Evolutionary conservation across 1,284 basidiomycete genomes (phyloP), one percentile per base, ranked within the genome.

Genomic region (Malassezia globosa): DNA sequence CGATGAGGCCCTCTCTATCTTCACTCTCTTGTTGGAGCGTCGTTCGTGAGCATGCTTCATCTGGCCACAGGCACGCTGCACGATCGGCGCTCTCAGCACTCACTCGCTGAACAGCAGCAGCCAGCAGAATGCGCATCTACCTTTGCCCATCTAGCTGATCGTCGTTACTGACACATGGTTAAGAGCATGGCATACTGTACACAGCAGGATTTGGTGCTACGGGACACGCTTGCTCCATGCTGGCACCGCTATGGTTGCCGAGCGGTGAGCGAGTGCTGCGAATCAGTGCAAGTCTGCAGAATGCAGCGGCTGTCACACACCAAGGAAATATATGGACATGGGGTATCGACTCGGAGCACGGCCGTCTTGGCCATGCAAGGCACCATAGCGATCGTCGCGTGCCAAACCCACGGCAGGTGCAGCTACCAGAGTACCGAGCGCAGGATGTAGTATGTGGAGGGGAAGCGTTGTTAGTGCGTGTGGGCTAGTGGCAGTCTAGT

Each of bases 171-270:
- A n/a, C n/a, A n/a, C n/a, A n/a, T n/a, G n/a, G n/a, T n/a, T n/a
- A n/a, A n/a, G n/a, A n/a, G n/a, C 11, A 31, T 7, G 50, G 50
- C 29, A 25, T 7, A 6, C 24, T 52, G 23, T 34, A 52, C 29
- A 29, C 26, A 13, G 39, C 44, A 3, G 50, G 50, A 22, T 52
- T 46, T 25, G 50, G 50, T 26, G 50, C 50, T 8, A 44, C 29
- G 2, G 50, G 44, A 16, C 39, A 31, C n/a, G 26, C 22, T 21
- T 14, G 25, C 27, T 13, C 19, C 7, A 4, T 11, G 7, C 31
- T 14, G 14, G n/a, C 27, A n/a, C 45, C 19, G n/a, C 10, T 34
- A 27, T 16, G 29, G 11, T 31, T 29, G n/a, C 22, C 25, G 24
- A 11, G 22, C 5, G 14, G 7, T 11, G 10, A 22, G 19, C 41